A percentile compares a stretch with the other conserved stretches of the same genome.
phyloP scores from a whole-genome alignment of 352 stramenopile species.

The Pythium chondricola region DNA sequence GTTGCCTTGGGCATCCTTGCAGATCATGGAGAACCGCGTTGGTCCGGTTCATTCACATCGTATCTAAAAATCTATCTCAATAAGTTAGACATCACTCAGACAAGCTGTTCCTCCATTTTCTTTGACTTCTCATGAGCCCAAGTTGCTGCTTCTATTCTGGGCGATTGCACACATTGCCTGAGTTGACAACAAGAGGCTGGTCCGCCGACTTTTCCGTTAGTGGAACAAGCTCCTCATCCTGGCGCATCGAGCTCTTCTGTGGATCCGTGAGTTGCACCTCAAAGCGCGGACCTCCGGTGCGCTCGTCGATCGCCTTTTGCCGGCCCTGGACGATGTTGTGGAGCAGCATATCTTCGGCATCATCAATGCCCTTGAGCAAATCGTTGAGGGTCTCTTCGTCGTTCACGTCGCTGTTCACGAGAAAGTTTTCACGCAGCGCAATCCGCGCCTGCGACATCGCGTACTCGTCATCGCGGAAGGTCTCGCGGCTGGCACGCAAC shows the following conservation, averaged over 20 bases:
- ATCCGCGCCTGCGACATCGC: conserved; percentile 50
- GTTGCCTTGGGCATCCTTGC: too few relatives aligned
- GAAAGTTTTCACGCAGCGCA: conserved; percentile 67
- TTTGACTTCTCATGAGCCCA: not conserved
- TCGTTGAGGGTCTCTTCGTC: conserved; percentile 47
- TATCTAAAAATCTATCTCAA: too few relatives aligned
- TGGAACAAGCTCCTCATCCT: conserved; percentile 79
- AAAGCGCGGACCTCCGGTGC: conserved; percentile 32
- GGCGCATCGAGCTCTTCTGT: conserved; percentile 65
- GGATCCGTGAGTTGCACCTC: conserved; percentile 78
- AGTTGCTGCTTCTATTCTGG: conserved; percentile 18
- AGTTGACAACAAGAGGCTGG: conserved; percentile 74
- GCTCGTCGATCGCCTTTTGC: conserved; percentile 33
- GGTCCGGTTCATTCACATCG: too few relatives aligned
- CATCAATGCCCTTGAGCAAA: conserved; percentile 69
- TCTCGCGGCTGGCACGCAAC: conserved; percentile 60
- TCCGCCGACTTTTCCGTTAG: conserved; percentile 68
- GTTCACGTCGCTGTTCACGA: conserved; percentile 46
- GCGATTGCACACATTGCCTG: conserved; percentile 70
- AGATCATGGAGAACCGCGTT: too few relatives aligned
- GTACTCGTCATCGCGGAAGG: conserved; percentile 66
- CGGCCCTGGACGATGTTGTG: conserved; percentile 81
- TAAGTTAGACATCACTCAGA: too few relatives aligned
- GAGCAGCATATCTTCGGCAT: conserved; percentile 80
- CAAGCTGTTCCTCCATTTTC: too few relatives aligned